Evolutionary conservation across 345 rosid species (phyloP).

Genomic region (Eucalyptus tenuipes): DNA sequence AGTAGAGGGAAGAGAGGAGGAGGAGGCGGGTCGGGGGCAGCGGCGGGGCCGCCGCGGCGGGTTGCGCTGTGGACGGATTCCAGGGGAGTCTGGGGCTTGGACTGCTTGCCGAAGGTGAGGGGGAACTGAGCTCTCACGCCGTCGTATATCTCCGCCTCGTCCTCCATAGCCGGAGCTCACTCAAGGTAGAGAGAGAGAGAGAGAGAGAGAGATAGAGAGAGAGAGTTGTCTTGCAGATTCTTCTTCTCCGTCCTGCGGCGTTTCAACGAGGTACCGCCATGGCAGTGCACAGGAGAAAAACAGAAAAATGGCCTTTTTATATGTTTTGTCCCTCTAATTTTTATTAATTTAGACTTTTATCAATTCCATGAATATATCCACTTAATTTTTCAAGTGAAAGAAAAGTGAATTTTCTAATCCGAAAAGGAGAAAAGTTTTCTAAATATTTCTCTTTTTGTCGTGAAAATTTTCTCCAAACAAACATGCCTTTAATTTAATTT

Average conservation of each 20-base stretch:
- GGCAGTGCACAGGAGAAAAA: background rate
- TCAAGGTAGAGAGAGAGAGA: background rate
- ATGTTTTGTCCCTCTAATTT: background rate
- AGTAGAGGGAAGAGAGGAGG: background rate
- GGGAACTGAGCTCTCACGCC: conserved; percentile 72
- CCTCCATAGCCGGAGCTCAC: conserved; percentile 22
- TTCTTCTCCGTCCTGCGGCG: background rate
- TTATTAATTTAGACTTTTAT: background rate
- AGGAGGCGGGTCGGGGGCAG: background rate
- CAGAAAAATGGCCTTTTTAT: background rate
- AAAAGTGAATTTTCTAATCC: no score
- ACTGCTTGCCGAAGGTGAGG: conserved; percentile 60
- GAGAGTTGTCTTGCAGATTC: background rate
- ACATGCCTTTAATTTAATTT: background rate
- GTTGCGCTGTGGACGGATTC: conserved; percentile 68
- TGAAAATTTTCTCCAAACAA: no score
- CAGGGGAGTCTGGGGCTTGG: conserved; percentile 42
- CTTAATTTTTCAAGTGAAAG: background rate
- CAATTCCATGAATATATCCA: background rate
- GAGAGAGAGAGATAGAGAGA: background rate
- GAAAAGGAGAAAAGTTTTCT: no score
- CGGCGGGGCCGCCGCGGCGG: conserved; percentile 32
- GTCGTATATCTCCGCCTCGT: conserved; percentile 55
- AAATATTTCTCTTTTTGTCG: no score
- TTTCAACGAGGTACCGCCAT: background rate